Evolutionary conservation across 108 stramenopile genomes (phyloP).

Genomic region (Hondaea fermentalgiana): DNA sequence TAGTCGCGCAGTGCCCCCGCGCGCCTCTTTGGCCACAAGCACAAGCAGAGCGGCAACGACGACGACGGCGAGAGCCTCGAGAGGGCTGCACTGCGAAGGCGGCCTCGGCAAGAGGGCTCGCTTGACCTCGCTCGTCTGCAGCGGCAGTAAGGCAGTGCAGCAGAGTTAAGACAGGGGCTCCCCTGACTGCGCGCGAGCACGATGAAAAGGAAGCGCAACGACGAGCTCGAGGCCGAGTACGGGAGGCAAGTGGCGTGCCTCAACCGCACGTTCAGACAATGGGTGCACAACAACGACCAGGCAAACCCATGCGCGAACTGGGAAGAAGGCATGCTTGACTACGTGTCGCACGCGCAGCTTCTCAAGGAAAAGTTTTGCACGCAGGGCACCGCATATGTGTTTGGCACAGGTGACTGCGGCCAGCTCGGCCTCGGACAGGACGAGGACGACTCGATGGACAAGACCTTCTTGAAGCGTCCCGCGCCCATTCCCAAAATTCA

Average conservation of each 20-base stretch:
- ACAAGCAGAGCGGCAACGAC: too few relatives aligned
- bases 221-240: neutral
- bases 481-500: neutral
- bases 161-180: too few relatives aligned
- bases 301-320: constrained; percentile 2
- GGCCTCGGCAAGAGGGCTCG: too few relatives aligned
- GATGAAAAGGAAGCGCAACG: neutral
- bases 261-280: neutral
- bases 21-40: too few relatives aligned
- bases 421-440: constrained; percentile 6
- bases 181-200: too few relatives aligned
- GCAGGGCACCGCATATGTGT: neutral
- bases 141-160: too few relatives aligned
- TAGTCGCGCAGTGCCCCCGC: too few relatives aligned
- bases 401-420: neutral
- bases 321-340: neutral
- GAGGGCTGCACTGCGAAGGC: too few relatives aligned
- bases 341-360: neutral
- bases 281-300: neutral
- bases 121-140: too few relatives aligned
- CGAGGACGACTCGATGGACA: neutral
- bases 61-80: too few relatives aligned
- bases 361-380: neutral
- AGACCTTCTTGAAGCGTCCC: neutral
- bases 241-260: neutral